A percentile compares a stretch with the other conserved stretches of the same genome.
Evolutionary conservation across 176 grass and related monocot species (phyloP).

Genomic region (Musa itinerans): DNA sequence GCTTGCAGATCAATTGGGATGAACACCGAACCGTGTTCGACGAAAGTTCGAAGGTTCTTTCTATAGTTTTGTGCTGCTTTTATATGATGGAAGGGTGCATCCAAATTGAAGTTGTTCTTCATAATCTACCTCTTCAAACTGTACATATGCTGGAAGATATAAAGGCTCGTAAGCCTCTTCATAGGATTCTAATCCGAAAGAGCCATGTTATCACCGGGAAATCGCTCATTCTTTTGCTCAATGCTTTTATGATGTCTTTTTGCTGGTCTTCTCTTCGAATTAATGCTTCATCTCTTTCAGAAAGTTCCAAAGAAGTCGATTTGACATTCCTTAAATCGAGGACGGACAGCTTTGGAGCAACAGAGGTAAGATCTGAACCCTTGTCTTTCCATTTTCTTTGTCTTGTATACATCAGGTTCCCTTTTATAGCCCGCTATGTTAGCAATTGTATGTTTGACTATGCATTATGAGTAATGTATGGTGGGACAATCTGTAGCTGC

Average conservation of each 20-base stretch:
- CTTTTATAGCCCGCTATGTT: not conserved
- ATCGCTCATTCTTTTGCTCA: not conserved
- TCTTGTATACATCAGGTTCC: not conserved
- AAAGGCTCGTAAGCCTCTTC: not conserved
- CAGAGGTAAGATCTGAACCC: conserved; percentile 9
- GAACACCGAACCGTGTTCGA: conserved; percentile 2
- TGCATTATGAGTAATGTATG: too few relatives aligned
- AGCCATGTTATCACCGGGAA: not conserved
- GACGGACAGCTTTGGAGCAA: not conserved
- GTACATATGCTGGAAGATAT: conserved; percentile 8
- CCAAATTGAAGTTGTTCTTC: conserved; percentile 1
- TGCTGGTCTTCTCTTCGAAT: not conserved
- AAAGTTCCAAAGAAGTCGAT: not conserved
- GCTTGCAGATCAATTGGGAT: not conserved
- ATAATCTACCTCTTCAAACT: conserved; percentile 2
- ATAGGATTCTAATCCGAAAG: not conserved
- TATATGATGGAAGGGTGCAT: too few relatives aligned
- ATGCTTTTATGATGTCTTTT: not conserved
- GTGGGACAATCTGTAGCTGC: not conserved
- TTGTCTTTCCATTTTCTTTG: not conserved
- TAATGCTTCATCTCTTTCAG: not conserved
- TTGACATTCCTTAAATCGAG: not conserved
- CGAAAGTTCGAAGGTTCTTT: too few relatives aligned
- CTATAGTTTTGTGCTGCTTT: too few relatives aligned
- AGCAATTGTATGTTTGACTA: too few relatives aligned